Conservation (phyloP, 1,284 basidiomycete species). For the Rhizoctonia solani region DNA sequence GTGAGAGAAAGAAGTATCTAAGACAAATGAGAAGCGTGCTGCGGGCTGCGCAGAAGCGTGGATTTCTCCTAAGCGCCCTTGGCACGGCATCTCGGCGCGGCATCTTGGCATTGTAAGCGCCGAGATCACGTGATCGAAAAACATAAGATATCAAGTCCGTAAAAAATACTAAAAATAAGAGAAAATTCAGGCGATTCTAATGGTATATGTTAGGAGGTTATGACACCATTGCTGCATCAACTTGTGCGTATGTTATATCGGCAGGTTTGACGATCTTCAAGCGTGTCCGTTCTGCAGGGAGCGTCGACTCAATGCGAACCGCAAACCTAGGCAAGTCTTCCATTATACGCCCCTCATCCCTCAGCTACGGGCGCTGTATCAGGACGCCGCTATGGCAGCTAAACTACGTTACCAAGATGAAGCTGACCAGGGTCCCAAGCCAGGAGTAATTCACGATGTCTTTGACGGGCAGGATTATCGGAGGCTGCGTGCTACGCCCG, state of each 20-base stretch:
- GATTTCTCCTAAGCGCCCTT: no score
- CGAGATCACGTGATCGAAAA: no score
- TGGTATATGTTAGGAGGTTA: no score
- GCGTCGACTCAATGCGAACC: not conserved
- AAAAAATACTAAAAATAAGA: no score
- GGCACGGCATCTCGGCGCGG: no score
- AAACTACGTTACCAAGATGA: constrained; percentile 41
- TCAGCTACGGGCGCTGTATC: constrained; percentile 27
- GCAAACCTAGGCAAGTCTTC: not conserved
- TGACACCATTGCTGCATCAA: constrained; percentile 40
- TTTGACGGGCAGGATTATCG: constrained; percentile 38
- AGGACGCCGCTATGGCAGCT: constrained; percentile 33
- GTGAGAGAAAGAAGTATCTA: no score
- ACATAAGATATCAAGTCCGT: no score
- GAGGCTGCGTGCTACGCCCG: not conserved
- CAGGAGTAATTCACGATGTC: constrained; percentile 40
- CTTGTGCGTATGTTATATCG: constrained; percentile 37
- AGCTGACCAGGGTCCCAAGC: constrained; percentile 37
- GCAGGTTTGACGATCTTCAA: constrained; percentile 1
- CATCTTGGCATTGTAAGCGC: no score
- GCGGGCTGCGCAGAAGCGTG: no score
- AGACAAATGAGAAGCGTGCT: no score
- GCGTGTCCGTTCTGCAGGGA: constrained; percentile 22
- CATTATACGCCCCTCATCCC: constrained; percentile 38
- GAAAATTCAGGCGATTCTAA: no score